Conservation (phyloP, 257 asterid genomes). For the Nicotiana otophora region DNA sequence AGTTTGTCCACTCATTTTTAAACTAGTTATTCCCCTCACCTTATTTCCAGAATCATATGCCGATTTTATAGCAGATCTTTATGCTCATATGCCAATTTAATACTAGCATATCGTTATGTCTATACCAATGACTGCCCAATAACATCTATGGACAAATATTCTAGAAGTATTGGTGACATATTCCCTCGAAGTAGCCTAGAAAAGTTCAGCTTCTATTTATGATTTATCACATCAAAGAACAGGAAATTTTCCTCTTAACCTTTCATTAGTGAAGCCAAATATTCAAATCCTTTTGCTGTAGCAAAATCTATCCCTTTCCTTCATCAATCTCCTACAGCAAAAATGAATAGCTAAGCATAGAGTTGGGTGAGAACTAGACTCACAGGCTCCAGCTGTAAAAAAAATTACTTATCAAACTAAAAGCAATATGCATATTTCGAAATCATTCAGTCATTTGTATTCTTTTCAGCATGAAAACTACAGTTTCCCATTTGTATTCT, state of each 20-base stretch:
- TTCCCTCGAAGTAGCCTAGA: neutral
- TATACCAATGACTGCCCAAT: neutral
- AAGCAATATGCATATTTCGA: neutral
- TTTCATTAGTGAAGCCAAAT: neutral
- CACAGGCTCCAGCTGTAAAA: neutral
- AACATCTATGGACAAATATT: neutral
- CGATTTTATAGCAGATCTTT: neutral
- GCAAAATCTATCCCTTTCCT: no score
- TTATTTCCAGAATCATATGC: neutral
- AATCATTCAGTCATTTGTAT: no score
- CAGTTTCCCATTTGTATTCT: no score
- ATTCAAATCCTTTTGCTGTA: neutral
- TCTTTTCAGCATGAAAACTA: no score
- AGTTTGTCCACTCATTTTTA: neutral
- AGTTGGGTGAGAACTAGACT: neutral
- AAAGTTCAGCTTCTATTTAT: neutral
- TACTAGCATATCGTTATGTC: neutral
- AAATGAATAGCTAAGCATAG: no score
- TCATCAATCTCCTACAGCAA: no score
- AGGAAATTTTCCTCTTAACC: neutral
- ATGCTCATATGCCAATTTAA: neutral
- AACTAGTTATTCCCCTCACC: neutral
- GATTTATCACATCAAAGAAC: neutral
- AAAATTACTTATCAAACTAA: neutral
- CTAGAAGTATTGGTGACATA: neutral